Percentiles rank a stretch among this genome's conserved stretches.
These are phyloP conservation scores for Mariannaea sp. DNA, from an alignment of 2,329 filamentous ascomycete genomes.

Conservation along the genomic window DNA sequence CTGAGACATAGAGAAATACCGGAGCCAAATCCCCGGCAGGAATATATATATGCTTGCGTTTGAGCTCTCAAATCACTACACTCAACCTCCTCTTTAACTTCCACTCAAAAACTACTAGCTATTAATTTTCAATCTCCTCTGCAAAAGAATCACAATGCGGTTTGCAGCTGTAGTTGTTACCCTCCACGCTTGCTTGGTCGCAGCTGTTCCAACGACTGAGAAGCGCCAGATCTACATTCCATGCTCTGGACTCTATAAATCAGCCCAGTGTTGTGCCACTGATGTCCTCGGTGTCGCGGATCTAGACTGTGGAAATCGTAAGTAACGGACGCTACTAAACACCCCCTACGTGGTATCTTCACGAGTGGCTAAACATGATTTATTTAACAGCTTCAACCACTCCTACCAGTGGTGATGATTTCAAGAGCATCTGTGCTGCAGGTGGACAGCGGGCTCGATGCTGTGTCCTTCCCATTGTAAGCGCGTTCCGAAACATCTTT, in stretches of 20 bases:
- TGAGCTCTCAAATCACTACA: no score
- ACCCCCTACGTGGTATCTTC: accelerated
- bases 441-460: conserved; percentile 61
- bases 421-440: conserved; percentile 52
- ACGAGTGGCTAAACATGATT: conserved; percentile 11
- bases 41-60: no score
- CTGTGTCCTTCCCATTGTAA: conserved; percentile 57
- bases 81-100: neutral
- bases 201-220: conserved; percentile 39
- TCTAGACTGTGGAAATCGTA: conserved; percentile 61
- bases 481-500: neutral
- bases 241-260: conserved; percentile 50
- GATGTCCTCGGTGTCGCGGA: conserved; percentile 63
- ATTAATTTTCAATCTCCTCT: neutral
- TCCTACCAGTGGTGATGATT: conserved; percentile 48
- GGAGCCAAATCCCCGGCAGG: neutral
- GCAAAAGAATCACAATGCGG: conserved; percentile 37
- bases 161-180: conserved; percentile 39
- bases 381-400: conserved; percentile 27
- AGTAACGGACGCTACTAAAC: conserved; percentile 33
- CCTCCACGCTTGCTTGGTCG: conserved; percentile 31
- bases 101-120: neutral
- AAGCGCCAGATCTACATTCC: conserved; percentile 46
- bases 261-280: conserved; percentile 63
- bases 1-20: no score